A percentile compares a stretch with the other conserved stretches of the same genome.
phyloP scores from a whole-genome alignment of 2,329 filamentous ascomycete genomes.

The Aspergillus unguis region DNA sequence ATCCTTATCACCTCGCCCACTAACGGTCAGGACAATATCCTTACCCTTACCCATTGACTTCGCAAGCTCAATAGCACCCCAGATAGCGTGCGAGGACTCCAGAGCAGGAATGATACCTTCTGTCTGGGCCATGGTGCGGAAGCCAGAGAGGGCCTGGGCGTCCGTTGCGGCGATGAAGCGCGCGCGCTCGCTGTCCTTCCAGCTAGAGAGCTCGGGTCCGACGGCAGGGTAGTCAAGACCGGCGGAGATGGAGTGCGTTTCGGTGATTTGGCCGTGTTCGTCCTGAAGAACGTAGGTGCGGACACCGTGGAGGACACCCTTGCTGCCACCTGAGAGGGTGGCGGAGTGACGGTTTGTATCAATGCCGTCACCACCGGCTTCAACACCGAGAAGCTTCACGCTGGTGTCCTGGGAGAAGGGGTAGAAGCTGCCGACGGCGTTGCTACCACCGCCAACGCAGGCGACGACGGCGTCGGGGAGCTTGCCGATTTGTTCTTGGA shows the following conservation, averaged over 20 bases:
- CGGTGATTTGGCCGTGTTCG: constrained; percentile 84
- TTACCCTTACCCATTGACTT: constrained; percentile 87
- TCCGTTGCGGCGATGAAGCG: constrained; percentile 90
- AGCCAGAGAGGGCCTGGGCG: constrained; percentile 81
- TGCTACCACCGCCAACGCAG: constrained; percentile 92
- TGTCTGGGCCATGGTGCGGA: constrained; percentile 76
- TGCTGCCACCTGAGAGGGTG: constrained; percentile 78
- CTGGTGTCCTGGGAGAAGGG: constrained; percentile 81
- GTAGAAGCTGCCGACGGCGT: constrained; percentile 97
- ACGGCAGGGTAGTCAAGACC: constrained; percentile 97
- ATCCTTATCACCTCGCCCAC: constrained; percentile 94
- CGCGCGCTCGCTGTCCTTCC: constrained; percentile 87
- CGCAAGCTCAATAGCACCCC: constrained; percentile 80
- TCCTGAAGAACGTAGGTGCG: constrained; percentile 94
- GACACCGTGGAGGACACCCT: constrained; percentile 93
- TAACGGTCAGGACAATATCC: constrained; percentile 90
- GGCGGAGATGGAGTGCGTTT: constrained; percentile 95
- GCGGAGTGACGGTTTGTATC: constrained; percentile 83
- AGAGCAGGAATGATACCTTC: constrained; percentile 97
- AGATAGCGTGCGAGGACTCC: constrained; percentile 90
- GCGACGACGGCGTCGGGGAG: constrained; percentile 94
- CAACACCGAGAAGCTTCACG: constrained; percentile 88
- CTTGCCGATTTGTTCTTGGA: constrained; percentile 78
- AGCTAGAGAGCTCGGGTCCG: constrained; percentile 82
- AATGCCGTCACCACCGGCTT: constrained; percentile 89